A percentile compares a stretch with the other conserved stretches of the same genome.
Evolutionary conservation across 306 rosid genomes (phyloP).

Genomic region (Nissolia schottii): DNA sequence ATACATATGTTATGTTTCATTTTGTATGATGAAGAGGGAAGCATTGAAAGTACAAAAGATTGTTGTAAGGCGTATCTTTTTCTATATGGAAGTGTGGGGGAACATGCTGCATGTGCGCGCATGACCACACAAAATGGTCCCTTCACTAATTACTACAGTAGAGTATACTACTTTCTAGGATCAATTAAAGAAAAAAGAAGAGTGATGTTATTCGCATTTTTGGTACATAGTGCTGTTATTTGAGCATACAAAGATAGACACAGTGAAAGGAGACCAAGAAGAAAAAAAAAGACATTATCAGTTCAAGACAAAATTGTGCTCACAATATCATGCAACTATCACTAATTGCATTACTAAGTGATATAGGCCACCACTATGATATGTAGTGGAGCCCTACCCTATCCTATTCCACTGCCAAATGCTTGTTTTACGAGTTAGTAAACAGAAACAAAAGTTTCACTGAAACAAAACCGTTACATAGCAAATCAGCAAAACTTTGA

Average conservation of each 20-base stretch:
- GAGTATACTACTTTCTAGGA: neutral
- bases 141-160: constrained; percentile 7
- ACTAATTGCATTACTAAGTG: too few relatives aligned
- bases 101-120: constrained; percentile 32
- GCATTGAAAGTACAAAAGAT: constrained; percentile 18
- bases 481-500: neutral
- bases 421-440: neutral
- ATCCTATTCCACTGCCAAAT: neutral
- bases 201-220: too few relatives aligned
- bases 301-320: too few relatives aligned
- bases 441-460: neutral
- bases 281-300: too few relatives aligned
- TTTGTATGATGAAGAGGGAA: neutral
- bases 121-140: constrained; percentile 15
- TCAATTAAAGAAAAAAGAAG: neutral
- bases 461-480: neutral
- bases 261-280: too few relatives aligned
- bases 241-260: too few relatives aligned
- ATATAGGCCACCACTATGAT: neutral
- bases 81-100: neutral
- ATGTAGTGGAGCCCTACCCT: neutral
- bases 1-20: neutral
- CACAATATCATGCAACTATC: too few relatives aligned
- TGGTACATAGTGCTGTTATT: too few relatives aligned
- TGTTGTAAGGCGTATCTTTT: neutral